These are phyloP conservation scores for Boletus subcaerulescens DNA, from an alignment of 768 basidiomycete genomes.

Conservation along the genomic window DNA sequence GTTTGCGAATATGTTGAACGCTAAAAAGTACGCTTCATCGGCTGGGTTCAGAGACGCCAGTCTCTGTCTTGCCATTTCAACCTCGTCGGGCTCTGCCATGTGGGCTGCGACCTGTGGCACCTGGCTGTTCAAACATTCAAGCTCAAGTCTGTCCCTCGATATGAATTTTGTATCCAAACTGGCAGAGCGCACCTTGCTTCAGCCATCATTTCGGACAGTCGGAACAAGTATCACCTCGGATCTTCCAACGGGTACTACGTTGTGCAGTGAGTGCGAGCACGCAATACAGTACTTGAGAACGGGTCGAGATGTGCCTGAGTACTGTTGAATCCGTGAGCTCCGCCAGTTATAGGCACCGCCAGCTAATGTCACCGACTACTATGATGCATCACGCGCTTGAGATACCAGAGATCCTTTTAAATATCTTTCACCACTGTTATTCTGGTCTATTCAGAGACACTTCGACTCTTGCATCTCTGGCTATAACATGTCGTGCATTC, in stretches of 20 bases:
- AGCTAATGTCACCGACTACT: too few species aligned
- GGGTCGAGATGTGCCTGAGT: too few species aligned
- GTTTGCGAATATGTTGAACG: constrained; percentile 8
- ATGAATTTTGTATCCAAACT: neutral
- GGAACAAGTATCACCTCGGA: too few species aligned
- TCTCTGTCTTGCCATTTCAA: constrained; percentile 10
- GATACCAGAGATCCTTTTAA: neutral
- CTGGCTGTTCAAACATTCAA: neutral
- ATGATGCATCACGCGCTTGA: neutral
- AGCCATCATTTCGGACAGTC: constrained; percentile 2
- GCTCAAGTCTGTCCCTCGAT: neutral
- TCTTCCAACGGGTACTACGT: too few species aligned
- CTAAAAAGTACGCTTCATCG: constrained; percentile 6
- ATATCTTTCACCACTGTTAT: neutral
- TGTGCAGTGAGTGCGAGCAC: too few species aligned
- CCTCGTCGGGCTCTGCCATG: neutral
- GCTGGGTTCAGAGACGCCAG: constrained; percentile 5
- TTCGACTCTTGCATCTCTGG: neutral
- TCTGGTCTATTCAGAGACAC: neutral
- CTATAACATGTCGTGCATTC: neutral
- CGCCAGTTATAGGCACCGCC: too few species aligned
- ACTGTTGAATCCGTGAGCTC: too few species aligned
- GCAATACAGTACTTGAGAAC: too few species aligned
- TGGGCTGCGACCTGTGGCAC: neutral
- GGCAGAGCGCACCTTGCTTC: constrained; percentile 1